Percentiles rank a stretch among this genome's conserved stretches.
Conservation (phyloP, 805 yeast species). For the Saturnispora gosingensis region DNA sequence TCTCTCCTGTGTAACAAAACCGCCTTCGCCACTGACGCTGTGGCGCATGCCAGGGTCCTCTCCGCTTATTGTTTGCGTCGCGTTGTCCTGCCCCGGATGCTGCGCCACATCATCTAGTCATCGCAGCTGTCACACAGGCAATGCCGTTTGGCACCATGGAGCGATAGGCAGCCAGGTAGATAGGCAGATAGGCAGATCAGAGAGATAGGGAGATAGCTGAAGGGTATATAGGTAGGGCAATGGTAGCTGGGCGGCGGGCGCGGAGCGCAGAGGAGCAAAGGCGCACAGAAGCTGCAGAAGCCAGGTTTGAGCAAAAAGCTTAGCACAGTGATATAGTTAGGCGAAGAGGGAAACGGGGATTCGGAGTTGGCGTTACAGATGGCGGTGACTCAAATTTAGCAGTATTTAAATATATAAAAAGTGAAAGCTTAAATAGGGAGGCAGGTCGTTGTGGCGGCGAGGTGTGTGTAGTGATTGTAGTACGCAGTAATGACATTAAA, state of each 20-base stretch:
- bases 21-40: neutral
- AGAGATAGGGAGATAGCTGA: neutral
- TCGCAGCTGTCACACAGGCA: neutral
- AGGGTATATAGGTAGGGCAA: neutral
- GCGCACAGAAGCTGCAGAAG: neutral
- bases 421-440: neutral
- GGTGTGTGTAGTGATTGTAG: neutral
- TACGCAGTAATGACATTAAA: neutral
- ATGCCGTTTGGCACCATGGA: neutral
- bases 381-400: neutral
- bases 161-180: neutral
- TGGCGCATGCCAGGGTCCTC: neutral
- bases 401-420: neutral
- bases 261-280: neutral
- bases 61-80: neutral
- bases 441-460: neutral
- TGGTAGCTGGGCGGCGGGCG: neutral
- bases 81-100: neutral
- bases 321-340: neutral
- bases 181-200: neutral
- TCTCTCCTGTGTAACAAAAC: no score
- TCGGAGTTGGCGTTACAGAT: constrained; percentile 1
- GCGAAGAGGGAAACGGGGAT: neutral
- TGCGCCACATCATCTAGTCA: neutral
- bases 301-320: neutral